These are phyloP conservation scores for Mariannaea elegans DNA, from an alignment of 2,329 filamentous ascomycete species.

Conservation along the genomic window DNA sequence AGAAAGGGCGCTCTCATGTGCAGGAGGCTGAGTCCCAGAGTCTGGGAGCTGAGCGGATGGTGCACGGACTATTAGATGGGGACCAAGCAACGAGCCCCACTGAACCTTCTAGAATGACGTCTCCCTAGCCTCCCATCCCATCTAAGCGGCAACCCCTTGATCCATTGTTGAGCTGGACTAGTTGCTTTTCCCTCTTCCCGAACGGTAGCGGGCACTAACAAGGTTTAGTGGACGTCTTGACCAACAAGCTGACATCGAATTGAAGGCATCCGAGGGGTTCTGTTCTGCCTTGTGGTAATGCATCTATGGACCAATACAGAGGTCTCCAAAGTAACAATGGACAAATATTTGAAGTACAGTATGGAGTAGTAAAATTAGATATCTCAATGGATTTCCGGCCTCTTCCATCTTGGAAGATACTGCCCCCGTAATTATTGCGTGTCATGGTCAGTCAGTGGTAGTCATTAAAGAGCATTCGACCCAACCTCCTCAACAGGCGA, in stretches of 20 bases:
- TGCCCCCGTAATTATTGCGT: not conserved
- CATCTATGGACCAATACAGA: not conserved
- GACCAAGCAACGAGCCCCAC: constrained; percentile 44
- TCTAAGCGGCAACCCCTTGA: too few species aligned
- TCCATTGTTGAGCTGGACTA: not conserved
- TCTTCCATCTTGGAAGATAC: not conserved
- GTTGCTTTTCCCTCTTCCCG: constrained; percentile 20
- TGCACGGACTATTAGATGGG: constrained; percentile 12
- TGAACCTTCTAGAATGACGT: constrained; percentile 56
- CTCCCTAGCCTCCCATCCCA: constrained; percentile 40
- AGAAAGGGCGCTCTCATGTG: too few species aligned
- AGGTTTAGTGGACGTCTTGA: constrained; percentile 22
- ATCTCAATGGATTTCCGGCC: too few species aligned
- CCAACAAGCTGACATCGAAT: constrained; percentile 5
- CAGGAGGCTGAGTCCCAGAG: not conserved
- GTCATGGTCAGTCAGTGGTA: not conserved
- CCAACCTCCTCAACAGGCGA: not conserved
- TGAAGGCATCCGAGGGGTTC: too few species aligned
- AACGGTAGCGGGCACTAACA: constrained; percentile 35
- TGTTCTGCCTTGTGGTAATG: too few species aligned
- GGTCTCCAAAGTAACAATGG: not conserved
- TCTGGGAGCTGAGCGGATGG: not conserved
- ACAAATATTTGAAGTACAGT: not conserved
- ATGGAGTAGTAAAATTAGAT: too few species aligned
- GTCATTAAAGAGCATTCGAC: not conserved